phyloP scores from a whole-genome alignment of 2,329 filamentous ascomycete species.

The Rugonectria rugulosa region DNA sequence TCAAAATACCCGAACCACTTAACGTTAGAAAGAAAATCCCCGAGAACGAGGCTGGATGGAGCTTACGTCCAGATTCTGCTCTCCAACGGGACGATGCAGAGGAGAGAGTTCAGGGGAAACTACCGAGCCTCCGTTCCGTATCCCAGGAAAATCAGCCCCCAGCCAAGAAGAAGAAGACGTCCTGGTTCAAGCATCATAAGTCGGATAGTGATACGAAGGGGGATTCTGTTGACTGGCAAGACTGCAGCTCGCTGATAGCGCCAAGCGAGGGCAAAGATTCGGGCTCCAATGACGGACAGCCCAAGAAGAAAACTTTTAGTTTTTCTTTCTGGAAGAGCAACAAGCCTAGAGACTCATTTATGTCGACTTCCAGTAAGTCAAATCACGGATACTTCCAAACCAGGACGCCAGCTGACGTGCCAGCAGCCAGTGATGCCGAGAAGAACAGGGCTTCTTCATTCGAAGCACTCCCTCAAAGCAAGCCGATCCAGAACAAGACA shows the following conservation, averaged over 20 bases:
- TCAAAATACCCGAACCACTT: slow-evolving; percentile 48
- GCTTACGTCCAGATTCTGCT: slow-evolving; percentile 27
- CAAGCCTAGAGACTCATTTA: slow-evolving; percentile 52
- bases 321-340: slow-evolving; percentile 64
- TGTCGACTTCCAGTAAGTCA: slow-evolving; percentile 55
- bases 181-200: slow-evolving; percentile 63
- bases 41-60: slow-evolving; percentile 32
- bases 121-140: not conserved
- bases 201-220: slow-evolving; percentile 35
- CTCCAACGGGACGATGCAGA: too few relatives aligned
- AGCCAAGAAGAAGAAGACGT: slow-evolving; percentile 54
- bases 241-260: slow-evolving; percentile 35
- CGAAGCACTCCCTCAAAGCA: slow-evolving; percentile 31
- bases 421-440: slow-evolving; percentile 18
- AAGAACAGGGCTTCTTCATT: slow-evolving; percentile 20
- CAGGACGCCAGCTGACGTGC: slow-evolving; percentile 14
- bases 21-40: slow-evolving; percentile 51
- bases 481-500: slow-evolving; percentile 22
- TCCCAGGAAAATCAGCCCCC: slow-evolving; percentile 26
- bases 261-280: slow-evolving; percentile 37
- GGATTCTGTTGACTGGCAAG: slow-evolving; percentile 38
- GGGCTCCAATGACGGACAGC: slow-evolving; percentile 36
- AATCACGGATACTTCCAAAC: not conserved
- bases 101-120: slow-evolving; percentile 18
- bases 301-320: slow-evolving; percentile 61